These are phyloP conservation scores for Yamadazyma sp. DNA, from an alignment of 805 yeast genomes.

Conservation along the genomic window DNA sequence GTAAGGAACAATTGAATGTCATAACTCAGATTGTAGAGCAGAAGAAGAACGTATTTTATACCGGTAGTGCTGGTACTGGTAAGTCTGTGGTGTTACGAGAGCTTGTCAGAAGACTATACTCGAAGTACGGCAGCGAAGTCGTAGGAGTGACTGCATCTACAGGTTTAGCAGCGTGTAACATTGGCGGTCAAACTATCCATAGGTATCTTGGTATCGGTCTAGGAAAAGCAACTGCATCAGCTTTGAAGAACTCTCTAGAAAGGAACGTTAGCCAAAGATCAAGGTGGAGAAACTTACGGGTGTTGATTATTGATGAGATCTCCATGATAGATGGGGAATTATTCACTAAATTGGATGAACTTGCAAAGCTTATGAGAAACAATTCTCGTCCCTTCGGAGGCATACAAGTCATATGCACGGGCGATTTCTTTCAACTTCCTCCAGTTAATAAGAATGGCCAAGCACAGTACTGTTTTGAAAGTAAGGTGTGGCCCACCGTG, in stretches of 20 bases:
- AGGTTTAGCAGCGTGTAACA: conserved; percentile 91
- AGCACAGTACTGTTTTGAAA: conserved; percentile 69
- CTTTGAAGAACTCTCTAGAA: conserved; percentile 49
- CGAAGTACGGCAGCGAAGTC: conserved; percentile 39
- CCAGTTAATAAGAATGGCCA: conserved; percentile 58
- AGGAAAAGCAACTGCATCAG: conserved; percentile 53
- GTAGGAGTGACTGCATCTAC: conserved; percentile 95
- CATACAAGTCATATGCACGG: conserved; percentile 81
- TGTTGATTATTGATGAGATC: conserved; percentile 84
- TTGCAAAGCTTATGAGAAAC: conserved; percentile 62
- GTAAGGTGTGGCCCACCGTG: conserved; percentile 63
- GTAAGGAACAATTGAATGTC: conserved; percentile 48
- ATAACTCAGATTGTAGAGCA: conserved; percentile 51
- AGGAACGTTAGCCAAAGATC: conserved; percentile 42
- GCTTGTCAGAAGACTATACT: conserved; percentile 54
- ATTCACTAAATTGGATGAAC: conserved; percentile 67
- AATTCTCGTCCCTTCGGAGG: conserved; percentile 83
- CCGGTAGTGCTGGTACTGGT: conserved; percentile 90
- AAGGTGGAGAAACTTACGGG: conserved; percentile 68
- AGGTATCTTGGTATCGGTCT: conserved; percentile 84
- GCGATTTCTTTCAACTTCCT: conserved; percentile 96
- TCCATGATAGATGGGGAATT: conserved; percentile 88
- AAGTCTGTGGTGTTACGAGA: conserved; percentile 68
- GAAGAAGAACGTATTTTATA: conserved; percentile 61
- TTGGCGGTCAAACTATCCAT: conserved; percentile 89